Base-by-base conservation (phyloP, 2,329 filamentous ascomycete genomes). In the Aspergillus hortae region DNA sequence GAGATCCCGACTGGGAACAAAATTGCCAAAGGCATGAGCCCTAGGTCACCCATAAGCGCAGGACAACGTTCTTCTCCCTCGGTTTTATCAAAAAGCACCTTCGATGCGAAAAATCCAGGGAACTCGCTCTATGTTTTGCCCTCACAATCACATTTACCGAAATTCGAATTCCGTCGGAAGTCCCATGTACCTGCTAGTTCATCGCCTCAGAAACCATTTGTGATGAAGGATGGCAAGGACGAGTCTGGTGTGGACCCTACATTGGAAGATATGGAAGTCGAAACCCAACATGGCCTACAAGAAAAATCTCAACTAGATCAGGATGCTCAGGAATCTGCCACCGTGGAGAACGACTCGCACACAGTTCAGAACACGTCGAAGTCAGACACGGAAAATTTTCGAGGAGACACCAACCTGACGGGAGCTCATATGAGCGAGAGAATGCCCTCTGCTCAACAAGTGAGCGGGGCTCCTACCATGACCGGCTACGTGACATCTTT, bases 371-470 rank as follows among this genome's bases (percentile, higher is more conserved):
- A 62, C 49, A 51, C 46, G 14, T 54, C 47, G n/a, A n/a, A 36
- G 7, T 52, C 58, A 3, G 43, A 54, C 10, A 45, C 49, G 6
- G 49, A 44, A 19, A 56, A 49, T 17, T 49, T 41, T n/a, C n/a
- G 32, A 14, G 44, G 54, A 14, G 52, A 30, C 12, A 54, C 35
- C 35, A 46, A 51, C 11, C 33, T 46, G 1, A 60, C 54, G 6
- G 59, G 58, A 30, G 55, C 52, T 21, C 60, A 53, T 40, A 65
- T 64, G 10, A 65, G 55, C 42, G 65, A 67, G 23, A 61, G 58
- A 27, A 48, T 74, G 6, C 67, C 69, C 23, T 74, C 69, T 25
- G 73, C 72, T 9, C 73, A 76, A 53, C 51, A 62, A 38, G 58
- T 70, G 17, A 62, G 65, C 10, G 61, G 51, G 21, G 62, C 61